Evolutionary conservation across 1,284 basidiomycete genomes (phyloP).

Genomic region (Porogramme epimiltina): DNA sequence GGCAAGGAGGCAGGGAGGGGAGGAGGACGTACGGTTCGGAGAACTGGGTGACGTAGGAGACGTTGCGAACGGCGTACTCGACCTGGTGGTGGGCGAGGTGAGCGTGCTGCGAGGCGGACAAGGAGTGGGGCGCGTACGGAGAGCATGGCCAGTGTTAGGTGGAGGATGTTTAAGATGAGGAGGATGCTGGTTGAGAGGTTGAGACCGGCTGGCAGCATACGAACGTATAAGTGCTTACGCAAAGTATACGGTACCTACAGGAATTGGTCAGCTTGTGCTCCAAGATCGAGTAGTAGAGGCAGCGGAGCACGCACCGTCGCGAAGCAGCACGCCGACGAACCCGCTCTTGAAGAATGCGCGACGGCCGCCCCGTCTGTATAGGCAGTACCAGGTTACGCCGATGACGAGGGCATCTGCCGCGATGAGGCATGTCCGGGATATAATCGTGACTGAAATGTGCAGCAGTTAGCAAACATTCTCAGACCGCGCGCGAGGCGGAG

Average conservation of each 20-base stretch:
- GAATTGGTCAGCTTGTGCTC: too few species aligned
- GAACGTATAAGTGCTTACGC: too few species aligned
- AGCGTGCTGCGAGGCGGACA: background rate
- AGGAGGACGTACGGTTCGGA: slow-evolving; percentile 5
- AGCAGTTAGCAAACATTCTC: background rate
- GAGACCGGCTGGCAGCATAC: background rate
- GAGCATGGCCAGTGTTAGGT: slow-evolving; percentile 1
- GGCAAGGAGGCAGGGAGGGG: background rate
- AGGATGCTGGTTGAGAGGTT: background rate
- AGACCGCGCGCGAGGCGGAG: too few species aligned
- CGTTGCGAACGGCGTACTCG: slow-evolving; percentile 2
- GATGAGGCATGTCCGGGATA: slow-evolving; percentile 5
- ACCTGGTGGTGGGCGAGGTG: background rate
- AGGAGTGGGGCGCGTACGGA: background rate
- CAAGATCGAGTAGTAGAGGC: too few species aligned
- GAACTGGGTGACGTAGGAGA: slow-evolving; percentile 5
- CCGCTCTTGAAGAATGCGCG: slow-evolving; percentile 4
- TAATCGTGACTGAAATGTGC: slow-evolving; percentile 3
- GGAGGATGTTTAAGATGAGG: background rate
- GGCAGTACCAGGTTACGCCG: slow-evolving; percentile 5
- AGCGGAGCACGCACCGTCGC: background rate
- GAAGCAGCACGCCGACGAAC: slow-evolving; percentile 4
- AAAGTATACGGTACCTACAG: too few species aligned
- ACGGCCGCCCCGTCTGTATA: background rate
- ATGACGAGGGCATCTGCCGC: slow-evolving; percentile 4